phyloP scores from a whole-genome alignment of 192 early-diverging fungal genomes.

The Backusella liffmaniae region DNA sequence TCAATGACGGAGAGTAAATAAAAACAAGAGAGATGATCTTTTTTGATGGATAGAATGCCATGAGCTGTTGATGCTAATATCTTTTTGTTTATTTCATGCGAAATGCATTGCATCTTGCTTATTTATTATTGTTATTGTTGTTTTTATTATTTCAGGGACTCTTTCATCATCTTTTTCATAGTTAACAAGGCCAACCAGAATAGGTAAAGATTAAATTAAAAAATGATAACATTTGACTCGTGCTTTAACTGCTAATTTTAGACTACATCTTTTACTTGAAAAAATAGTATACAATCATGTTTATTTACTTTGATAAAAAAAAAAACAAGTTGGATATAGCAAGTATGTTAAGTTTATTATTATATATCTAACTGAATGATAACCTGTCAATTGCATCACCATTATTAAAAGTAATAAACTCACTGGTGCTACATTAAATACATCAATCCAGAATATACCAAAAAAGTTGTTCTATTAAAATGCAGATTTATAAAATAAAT shows the following conservation, averaged over 20 bases:
- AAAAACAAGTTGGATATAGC: no score
- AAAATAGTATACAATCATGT: no score
- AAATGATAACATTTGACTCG: background rate
- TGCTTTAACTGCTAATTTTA: background rate
- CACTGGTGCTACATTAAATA: no score
- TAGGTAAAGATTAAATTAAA: constrained; percentile 9
- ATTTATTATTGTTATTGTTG: background rate
- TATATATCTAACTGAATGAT: no score
- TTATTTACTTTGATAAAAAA: no score
- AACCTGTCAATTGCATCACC: background rate
- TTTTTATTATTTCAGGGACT: background rate
- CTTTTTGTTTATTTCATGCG: background rate
- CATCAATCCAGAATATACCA: background rate
- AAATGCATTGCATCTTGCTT: background rate
- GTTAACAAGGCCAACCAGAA: background rate
- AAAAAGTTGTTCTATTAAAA: background rate
- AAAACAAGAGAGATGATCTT: background rate
- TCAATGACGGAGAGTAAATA: background rate
- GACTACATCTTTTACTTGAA: background rate
- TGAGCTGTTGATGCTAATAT: background rate
- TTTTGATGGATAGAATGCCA: background rate
- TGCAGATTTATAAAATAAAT: background rate
- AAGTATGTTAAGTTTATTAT: no score
- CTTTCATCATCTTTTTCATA: background rate
- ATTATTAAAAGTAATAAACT: no score